Evolutionary conservation across 1,139 yeast species (phyloP), one percentile per base, ranked within the genome.

Genomic region (Diutina sp.): DNA sequence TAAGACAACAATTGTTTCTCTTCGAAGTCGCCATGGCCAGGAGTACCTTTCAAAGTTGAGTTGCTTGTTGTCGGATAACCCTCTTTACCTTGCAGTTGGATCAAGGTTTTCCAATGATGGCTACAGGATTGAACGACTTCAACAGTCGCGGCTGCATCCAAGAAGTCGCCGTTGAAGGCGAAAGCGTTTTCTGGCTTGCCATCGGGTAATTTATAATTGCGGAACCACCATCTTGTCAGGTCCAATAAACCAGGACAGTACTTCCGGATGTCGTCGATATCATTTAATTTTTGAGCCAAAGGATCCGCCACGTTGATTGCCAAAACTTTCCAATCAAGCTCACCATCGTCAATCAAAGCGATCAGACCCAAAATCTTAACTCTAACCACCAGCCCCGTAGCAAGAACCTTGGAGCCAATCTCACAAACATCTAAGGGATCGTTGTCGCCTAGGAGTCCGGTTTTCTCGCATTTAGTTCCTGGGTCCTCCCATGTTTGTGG

Each of bases 401-500:
- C 72, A 52, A 84, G 81, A 53, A 88, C 83, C 56, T 78, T 72
- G 66, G 85, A 83, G 64, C 96, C 96, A 60, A 90, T 88, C 71
- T 90, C 97, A 68, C 95, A 85, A 47, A 88, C 95, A 67, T 90
- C 97, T 65, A 90, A 76, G 52, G 96, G 96, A 75, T 90, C 96
- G 69, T 88, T 85, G 70, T 90, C 97, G 64, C 97, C 96, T 62
- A 71, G 81, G 59, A 90, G 89, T 66, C 85, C 84, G 68, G 85
- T 93, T 61, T 88, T 85, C 28, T 21, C 47, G 73, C 85, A 87
- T 58, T 74, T 69, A 53, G 68, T 69, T 63, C 82, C 82, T 58
- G 95, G 95, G 66, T 90, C 95, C 72, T 90, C 97, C 96, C 96
- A 90, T 41, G 97, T 90, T 72, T 89, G 96, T 57, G 97, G 96